Evolutionary conservation across 305 asterid genomes (phyloP).

Genomic region (Solanum hybrid): DNA sequence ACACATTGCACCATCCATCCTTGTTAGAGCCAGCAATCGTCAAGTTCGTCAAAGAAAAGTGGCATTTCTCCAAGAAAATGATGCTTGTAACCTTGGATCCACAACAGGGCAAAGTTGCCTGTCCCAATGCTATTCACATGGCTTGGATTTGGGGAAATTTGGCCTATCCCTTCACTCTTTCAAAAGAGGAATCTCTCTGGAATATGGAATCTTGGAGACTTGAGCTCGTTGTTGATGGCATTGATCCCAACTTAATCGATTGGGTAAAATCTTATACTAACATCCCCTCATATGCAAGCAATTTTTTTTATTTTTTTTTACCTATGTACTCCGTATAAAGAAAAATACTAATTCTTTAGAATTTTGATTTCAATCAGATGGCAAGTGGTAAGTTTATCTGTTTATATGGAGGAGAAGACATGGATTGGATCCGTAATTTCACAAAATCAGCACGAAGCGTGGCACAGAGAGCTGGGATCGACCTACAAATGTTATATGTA

Average conservation of each 20-base stretch:
- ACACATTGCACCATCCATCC: slow-evolving; percentile 52
- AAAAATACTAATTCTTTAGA: background rate
- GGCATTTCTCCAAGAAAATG: slow-evolving; percentile 63
- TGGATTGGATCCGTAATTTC: slow-evolving; percentile 56
- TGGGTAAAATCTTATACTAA: slow-evolving; percentile 42
- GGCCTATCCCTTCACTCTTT: slow-evolving; percentile 58
- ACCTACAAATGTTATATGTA: slow-evolving; percentile 59
- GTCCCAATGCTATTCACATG: slow-evolving; percentile 63
- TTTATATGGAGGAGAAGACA: slow-evolving; percentile 74
- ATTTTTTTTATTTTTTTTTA: too few relatives aligned
- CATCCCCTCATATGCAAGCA: background rate
- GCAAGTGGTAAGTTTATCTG: slow-evolving; percentile 39
- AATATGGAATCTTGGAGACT: slow-evolving; percentile 54
- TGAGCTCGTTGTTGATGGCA: slow-evolving; percentile 46
- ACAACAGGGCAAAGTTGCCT: slow-evolving; percentile 51
- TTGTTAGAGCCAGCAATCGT: slow-evolving; percentile 55
- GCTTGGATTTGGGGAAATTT: slow-evolving; percentile 77
- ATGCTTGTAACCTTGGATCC: slow-evolving; percentile 74
- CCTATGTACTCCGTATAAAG: too few relatives aligned
- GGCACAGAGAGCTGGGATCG: slow-evolving; percentile 26
- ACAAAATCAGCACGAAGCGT: slow-evolving; percentile 20
- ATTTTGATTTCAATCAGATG: slow-evolving; percentile 28
- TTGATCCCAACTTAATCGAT: slow-evolving; percentile 37
- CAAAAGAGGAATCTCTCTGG: slow-evolving; percentile 56
- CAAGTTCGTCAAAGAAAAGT: slow-evolving; percentile 46